Base-by-base conservation (phyloP, 2,329 filamentous ascomycete genomes). In the Cordyceps farinosa region DNA sequence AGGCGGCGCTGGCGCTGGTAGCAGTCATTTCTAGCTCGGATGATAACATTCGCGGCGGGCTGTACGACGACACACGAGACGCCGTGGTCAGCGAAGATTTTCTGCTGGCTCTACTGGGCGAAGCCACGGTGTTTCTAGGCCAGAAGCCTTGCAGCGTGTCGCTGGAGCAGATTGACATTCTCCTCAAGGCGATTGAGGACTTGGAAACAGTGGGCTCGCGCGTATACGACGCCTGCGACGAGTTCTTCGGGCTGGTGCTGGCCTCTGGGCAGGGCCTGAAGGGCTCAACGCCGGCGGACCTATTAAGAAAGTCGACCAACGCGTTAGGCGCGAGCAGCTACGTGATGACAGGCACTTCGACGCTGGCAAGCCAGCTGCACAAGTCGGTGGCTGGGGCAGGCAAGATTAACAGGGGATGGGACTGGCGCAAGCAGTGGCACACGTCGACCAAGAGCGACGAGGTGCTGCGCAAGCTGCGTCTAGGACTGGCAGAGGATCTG, bases 31-130 rank as follows among this genome's bases (percentile, higher is more conserved):
- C 88, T 61, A 95, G 90, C 72, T 89, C 94, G 2, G 90, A 91
- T 63, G 92, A 97, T 74, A 94, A 91, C 72, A 96, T 98, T 69
- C 90, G 91, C 63, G 94, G 94, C 62, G 94, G 94, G 1, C 80
- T 97, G 2, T 96, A 92, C 73, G 93, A 98, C 71, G 87, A 88
- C 30, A 84, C 86, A 22, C 85, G 90, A 13, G 90, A 93, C 70
- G 88, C 91, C 0, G 91, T 96, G 7, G 90, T 97, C 22, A 91
- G 91, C 69, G 90, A 96, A 66, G 94, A 98, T 69, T 93, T 93
- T 59, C 77, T 98, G 29, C 81, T 97, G 9, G 87, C 90, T 3
- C 80, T 98, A 15, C 82, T 98, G 1, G 93, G 92, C 58, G 94
- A 98, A 77, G 87, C 89, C 0, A 84, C 94, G 3, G 84, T 91